Conservation (phyloP, 148 eudicot species). For the Heliosperma pusillum region DNA sequence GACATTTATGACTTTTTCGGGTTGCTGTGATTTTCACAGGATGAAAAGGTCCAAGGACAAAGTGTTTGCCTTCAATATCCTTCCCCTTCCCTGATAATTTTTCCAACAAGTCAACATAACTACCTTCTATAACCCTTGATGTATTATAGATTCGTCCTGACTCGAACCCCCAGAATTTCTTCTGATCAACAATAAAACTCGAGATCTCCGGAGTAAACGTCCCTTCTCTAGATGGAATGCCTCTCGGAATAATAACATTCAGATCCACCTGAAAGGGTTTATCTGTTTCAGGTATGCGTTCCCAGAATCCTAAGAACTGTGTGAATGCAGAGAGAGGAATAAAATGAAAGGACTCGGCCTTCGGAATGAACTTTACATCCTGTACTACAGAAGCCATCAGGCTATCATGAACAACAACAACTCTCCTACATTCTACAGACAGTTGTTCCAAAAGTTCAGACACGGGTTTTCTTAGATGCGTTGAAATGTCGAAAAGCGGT, state of each 20-base stretch:
- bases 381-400: constrained; percentile 38
- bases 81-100: background rate
- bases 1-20: too few species aligned
- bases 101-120: background rate
- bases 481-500: constrained; percentile 29
- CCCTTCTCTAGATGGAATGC: background rate
- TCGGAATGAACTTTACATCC: constrained; percentile 33
- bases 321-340: constrained; percentile 36
- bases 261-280: background rate
- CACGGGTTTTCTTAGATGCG: constrained; percentile 32
- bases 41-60: too few species aligned
- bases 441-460: constrained; percentile 23
- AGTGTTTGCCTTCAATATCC: too few species aligned
- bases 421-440: constrained; percentile 19
- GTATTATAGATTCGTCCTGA: background rate
- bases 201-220: too few species aligned
- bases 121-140: background rate
- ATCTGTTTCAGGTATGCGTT: background rate
- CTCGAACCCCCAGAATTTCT: background rate
- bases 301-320: constrained; percentile 15
- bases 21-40: too few species aligned
- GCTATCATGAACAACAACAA: constrained; percentile 44
- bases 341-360: constrained; percentile 42
- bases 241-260: background rate
- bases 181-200: background rate